Evolutionary conservation across 1,284 basidiomycete genomes (phyloP), one percentile per base, ranked within the genome.

Genomic region (Cerioporus squamosus): DNA sequence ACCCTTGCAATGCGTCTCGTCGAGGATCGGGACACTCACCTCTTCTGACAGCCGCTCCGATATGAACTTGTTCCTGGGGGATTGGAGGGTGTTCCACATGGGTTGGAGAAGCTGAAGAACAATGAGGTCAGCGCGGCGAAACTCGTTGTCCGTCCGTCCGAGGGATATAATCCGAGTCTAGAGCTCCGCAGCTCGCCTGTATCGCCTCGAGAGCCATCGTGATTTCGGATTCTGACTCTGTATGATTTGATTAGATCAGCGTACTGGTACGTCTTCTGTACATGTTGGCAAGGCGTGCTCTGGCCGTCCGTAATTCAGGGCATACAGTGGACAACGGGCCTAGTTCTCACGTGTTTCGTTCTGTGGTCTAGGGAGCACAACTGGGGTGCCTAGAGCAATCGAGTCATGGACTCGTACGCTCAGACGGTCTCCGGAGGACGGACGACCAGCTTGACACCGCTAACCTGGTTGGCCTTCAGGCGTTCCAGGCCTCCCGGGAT

Each of bases 361-460:
- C 39, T 17, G 18, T 40, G 18, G 29, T n/a, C 29, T 29, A 5
- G 18, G 15, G 15, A 40, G 15, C 39, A 40, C 39, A 5, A 40
- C 14, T n/a, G n/a, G n/a, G n/a, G n/a, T 5, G 5, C 14, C 39
- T 6, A 40, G 14, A 4, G 18, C 39, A 40, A n/a, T n/a, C n/a
- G n/a, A n/a, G n/a, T n/a, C n/a, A n/a, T n/a, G 18, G 39, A 29
- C 39, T 5, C 15, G 40, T 43, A 40, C 54, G 15, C 24, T 56
- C 55, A 60, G 2, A 43, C 33, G 14, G 75, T 80, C 59, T 85
- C 80, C 51, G 77, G 75, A 2, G 82, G 82, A 44, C 68, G 76
- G 1, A 64, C 79, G 14, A 86, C 72, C 9, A 87, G 69, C 64
- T 87, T 85, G n/a, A 69, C 65, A 1, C 76, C 81, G 24, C 81